These are phyloP conservation scores for Phellopilus nigrolimitatus DNA, from an alignment of 1,284 basidiomycete species.

Conservation along the genomic window DNA sequence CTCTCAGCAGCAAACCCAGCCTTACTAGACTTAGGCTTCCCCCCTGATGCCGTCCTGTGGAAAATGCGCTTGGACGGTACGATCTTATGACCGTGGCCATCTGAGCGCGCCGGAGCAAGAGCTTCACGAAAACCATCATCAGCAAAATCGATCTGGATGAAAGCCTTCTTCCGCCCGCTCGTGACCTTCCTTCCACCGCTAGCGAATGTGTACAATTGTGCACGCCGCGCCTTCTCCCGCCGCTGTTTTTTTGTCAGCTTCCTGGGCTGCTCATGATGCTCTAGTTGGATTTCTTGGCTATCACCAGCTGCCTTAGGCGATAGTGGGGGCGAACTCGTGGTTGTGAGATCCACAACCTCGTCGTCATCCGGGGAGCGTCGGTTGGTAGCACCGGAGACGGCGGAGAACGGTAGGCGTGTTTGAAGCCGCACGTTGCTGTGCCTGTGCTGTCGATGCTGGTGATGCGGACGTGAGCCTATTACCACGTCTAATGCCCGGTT, in stretches of 20 bases:
- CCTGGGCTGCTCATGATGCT: background rate
- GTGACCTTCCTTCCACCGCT: constrained; percentile 28
- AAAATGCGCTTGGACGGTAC: constrained; percentile 14
- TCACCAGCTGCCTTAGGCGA: background rate
- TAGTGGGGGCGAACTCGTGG: background rate
- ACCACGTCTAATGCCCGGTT: background rate
- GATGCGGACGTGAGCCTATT: background rate
- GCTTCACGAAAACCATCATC: constrained; percentile 41
- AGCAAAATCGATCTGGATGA: constrained; percentile 34
- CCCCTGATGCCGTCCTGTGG: constrained; percentile 12
- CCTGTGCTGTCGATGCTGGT: background rate
- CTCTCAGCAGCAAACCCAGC: background rate
- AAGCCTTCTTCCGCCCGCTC: constrained; percentile 31
- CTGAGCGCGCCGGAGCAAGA: constrained; percentile 34
- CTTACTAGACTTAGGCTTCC: background rate
- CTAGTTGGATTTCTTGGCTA: background rate
- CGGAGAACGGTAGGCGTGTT: constrained; percentile 19
- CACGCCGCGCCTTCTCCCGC: constrained; percentile 18
- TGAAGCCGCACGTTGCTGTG: constrained; percentile 3
- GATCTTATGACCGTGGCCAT: constrained; percentile 1
- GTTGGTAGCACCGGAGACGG: background rate
- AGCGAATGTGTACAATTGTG: constrained; percentile 30
- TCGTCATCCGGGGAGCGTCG: background rate
- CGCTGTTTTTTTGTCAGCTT: constrained; percentile 13
- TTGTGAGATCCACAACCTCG: constrained; percentile 1